These are phyloP conservation scores for Bremia lactucae DNA, from an alignment of 352 stramenopile genomes.

Conservation along the genomic window DNA sequence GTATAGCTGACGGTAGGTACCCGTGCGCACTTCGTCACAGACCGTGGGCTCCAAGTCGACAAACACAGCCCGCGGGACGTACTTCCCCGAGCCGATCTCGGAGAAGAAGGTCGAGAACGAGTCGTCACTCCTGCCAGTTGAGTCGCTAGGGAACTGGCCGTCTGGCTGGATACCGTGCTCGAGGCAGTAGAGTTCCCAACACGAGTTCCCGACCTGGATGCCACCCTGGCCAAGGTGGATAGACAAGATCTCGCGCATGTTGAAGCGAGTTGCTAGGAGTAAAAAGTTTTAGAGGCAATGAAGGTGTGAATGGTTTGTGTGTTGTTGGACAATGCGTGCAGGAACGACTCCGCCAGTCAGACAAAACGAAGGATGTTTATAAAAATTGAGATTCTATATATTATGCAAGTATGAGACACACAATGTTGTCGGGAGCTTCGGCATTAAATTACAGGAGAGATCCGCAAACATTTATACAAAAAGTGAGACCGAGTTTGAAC, in stretches of 20 bases:
- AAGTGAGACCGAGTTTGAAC: too few relatives aligned
- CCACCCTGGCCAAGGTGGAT: constrained; percentile 93
- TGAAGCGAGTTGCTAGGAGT: not conserved
- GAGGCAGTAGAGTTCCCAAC: constrained; percentile 89
- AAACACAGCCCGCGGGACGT: constrained; percentile 94
- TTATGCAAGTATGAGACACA: too few relatives aligned
- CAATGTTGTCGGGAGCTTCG: too few relatives aligned
- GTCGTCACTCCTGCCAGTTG: constrained; percentile 65
- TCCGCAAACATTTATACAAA: too few relatives aligned
- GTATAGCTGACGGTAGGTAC: constrained; percentile 95
- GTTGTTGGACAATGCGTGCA: too few relatives aligned
- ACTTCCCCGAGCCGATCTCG: constrained; percentile 89
- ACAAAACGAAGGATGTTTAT: too few relatives aligned
- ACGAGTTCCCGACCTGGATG: constrained; percentile 76
- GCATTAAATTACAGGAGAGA: too few relatives aligned
- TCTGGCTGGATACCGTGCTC: constrained; percentile 90
- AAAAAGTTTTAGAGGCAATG: too few relatives aligned
- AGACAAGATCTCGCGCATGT: constrained; percentile 91
- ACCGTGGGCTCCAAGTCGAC: constrained; percentile 97
- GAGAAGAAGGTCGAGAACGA: constrained; percentile 97
- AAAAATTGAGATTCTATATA: too few relatives aligned
- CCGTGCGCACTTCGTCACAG: constrained; percentile 94
- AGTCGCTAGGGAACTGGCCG: constrained; percentile 29
- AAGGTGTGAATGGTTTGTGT: too few relatives aligned
- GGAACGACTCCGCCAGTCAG: too few relatives aligned